Base-by-base conservation (phyloP, 1,284 basidiomycete species). In the Nidula niveotomentosa region DNA sequence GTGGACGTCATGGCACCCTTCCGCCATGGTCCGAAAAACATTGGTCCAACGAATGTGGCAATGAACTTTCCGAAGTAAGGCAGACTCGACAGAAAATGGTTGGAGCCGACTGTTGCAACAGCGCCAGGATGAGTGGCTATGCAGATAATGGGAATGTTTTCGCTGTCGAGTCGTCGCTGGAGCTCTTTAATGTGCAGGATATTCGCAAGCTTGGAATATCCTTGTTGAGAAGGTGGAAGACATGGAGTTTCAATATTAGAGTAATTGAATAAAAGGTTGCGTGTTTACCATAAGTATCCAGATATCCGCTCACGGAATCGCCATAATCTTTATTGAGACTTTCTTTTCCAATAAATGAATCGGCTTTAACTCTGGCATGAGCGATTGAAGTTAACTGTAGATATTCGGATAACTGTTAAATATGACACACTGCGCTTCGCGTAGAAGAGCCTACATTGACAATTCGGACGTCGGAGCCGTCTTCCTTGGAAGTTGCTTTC, bases 1-100 rank as follows among this genome's bases (percentile, higher is more conserved):
- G 73, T 66, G 6, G 70, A 61, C 12, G 69, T 74, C 55, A 69
- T 65, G 0, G 70, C 62, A 6, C 72, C 72, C n/a, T 66, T 59
- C 8, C 64, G 60, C 41, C 54, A 51, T 2, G 68, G 55, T 12
- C 70, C 56, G 34, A 63, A 60, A 7, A 70, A 57, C 15, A 64
- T 45, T 9, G 61, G 52, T n/a, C 56, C 55, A 15, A 57, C 45
- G 9, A 60, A 50, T 41, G 53, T 41, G 10, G 41, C 49, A 13
- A 54, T 53, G 34, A 70, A 48, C 12, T 45, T 49, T 0, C 61
- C 57, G 8, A 63, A 53, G 9, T 60, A 60, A 44, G 60, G 61
- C 9, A 57, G 56, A n/a, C 64, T 58, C 1, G 60, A 51, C 36
- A 68, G 64, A 34, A 55, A 61, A 5, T 18, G 17, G 13, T 34